Evolutionary conservation across 2,329 filamentous ascomycete genomes (phyloP).

Genomic region (Sarocladium oryzae): DNA sequence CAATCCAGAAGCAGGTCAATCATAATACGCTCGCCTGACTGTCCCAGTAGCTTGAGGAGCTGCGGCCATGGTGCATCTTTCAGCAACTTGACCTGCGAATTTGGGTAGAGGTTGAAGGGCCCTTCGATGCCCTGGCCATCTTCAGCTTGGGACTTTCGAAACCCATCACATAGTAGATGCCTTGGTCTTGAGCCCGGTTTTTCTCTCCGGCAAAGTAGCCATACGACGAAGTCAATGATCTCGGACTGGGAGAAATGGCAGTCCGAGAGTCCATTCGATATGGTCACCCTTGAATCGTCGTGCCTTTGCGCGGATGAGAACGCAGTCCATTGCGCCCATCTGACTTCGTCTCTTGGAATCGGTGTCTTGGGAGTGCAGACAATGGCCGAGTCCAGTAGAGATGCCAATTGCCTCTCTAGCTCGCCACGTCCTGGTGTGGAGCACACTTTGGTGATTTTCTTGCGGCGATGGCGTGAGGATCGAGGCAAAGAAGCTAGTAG

Average conservation of each 20-base stretch:
- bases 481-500: conserved; percentile 58
- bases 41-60: conserved; percentile 66
- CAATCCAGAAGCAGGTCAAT: conserved; percentile 69
- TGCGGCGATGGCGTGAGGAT: conserved; percentile 57
- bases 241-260: conserved; percentile 55
- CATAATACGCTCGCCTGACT: conserved; percentile 70
- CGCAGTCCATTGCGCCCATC: conserved; percentile 48
- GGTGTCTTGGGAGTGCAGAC: conserved; percentile 46
- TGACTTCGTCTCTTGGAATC: conserved; percentile 16
- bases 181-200: conserved; percentile 46
- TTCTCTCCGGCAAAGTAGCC: conserved; percentile 63
- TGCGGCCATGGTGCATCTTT: conserved; percentile 69
- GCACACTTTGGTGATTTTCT: conserved; percentile 39
- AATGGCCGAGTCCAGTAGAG: conserved; percentile 62
- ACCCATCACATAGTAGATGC: conserved; percentile 82
- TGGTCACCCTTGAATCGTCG: conserved; percentile 50
- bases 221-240: conserved; percentile 74
- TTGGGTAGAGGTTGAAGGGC: conserved; percentile 56
- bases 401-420: conserved; percentile 38
- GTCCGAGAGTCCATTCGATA: conserved; percentile 38
- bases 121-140: conserved; percentile 50
- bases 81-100: conserved; percentile 62
- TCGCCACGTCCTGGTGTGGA: conserved; percentile 14
- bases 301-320: conserved; percentile 52
- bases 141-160: conserved; percentile 42